Conservation (phyloP, 2,329 filamentous ascomycete genomes). For the Chrysoporthe puriensis region DNA sequence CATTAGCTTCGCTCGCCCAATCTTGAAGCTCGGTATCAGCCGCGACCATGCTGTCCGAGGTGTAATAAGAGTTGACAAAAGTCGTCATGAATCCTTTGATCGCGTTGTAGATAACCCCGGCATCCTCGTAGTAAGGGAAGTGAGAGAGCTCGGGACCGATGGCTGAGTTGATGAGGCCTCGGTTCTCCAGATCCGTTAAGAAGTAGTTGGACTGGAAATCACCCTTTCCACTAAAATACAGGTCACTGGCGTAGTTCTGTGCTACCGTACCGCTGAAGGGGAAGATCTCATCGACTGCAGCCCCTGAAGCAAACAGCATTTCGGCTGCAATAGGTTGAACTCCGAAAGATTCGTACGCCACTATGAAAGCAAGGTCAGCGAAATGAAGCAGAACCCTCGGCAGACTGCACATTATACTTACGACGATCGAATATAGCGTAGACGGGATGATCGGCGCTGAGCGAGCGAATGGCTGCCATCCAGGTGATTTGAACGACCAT, state of each 20-base stretch:
- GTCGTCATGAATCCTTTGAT: conserved; percentile 44
- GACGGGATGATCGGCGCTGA: conserved; percentile 51
- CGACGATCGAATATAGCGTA: conserved; percentile 43
- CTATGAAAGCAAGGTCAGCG: conserved; percentile 29
- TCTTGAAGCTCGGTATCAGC: conserved; percentile 46
- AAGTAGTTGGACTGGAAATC: conserved; percentile 46
- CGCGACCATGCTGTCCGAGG: conserved; percentile 36
- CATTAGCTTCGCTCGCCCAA: conserved; percentile 48
- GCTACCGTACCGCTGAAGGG: conserved; percentile 37
- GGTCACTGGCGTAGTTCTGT: conserved; percentile 35
- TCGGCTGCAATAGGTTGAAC: conserved; percentile 36
- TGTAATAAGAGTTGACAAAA: conserved; percentile 51
- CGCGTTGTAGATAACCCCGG: conserved; percentile 39
- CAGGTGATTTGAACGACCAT: conserved; percentile 48
- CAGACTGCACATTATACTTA: conserved; percentile 28
- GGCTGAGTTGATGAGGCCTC: conserved; percentile 45
- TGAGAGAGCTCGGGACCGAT: conserved; percentile 42
- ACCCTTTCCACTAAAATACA: conserved; percentile 38
- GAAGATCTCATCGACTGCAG: conserved; percentile 40
- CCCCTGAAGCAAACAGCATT: conserved; percentile 37
- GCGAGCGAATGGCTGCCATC: conserved; percentile 48
- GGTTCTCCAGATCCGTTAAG: conserved; percentile 39
- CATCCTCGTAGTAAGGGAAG: conserved; percentile 52
- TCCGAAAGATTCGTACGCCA: conserved; percentile 38
- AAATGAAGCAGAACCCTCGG: neutral